Conservation (phyloP, 2,329 filamentous ascomycete genomes). For the Falciphora oryzae region DNA sequence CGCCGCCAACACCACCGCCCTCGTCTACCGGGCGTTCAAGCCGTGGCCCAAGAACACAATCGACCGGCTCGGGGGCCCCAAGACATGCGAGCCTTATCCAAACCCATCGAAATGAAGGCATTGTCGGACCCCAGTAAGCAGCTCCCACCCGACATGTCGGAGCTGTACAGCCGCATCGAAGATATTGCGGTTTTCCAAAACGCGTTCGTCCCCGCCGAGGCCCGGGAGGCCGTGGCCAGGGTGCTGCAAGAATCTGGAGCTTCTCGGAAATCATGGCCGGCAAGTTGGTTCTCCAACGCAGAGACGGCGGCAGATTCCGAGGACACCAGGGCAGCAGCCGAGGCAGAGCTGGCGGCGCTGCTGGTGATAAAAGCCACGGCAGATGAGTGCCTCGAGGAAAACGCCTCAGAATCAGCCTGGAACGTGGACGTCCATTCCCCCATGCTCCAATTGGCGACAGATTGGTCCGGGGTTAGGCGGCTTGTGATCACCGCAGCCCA, state of each 20-base stretch:
- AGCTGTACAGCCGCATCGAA: not conserved
- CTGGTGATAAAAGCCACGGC: not conserved
- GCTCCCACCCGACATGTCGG: not conserved
- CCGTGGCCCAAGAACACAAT: not conserved
- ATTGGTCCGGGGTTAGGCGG: not conserved
- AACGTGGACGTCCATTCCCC: not conserved
- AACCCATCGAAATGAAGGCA: slow-evolving; percentile 1
- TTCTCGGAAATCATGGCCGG: not conserved
- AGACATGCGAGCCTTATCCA: not conserved
- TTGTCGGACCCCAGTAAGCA: not conserved
- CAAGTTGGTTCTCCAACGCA: not conserved
- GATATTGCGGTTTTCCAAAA: not conserved
- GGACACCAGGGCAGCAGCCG: not conserved
- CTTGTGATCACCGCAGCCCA: not conserved
- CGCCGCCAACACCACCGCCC: not conserved
- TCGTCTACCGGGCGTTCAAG: not conserved
- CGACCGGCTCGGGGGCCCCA: slow-evolving; percentile 1
- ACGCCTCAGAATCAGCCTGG: not conserved
- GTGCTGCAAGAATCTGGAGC: not conserved
- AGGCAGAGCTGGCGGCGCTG: not conserved
- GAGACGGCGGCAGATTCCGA: not conserved
- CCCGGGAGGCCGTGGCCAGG: not conserved
- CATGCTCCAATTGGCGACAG: not conserved
- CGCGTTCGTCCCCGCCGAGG: slow-evolving; percentile 1
- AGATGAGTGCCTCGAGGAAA: not conserved